Base-by-base conservation (phyloP, 805 yeast species). In the Starmera caribaea region DNA sequence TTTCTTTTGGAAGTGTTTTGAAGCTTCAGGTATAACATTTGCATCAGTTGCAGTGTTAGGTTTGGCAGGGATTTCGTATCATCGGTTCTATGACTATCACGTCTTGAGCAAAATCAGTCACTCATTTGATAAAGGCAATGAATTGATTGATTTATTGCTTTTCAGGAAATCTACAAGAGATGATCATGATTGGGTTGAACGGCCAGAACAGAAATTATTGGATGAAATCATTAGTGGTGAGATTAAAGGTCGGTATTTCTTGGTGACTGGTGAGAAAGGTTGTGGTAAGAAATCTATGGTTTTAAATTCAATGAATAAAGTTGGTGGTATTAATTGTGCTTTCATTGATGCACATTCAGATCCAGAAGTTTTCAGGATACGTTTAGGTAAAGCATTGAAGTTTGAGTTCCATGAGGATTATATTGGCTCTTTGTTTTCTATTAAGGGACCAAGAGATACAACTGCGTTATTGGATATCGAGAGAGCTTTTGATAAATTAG, bases 291-390 rank as follows among this genome's bases (percentile, higher is more conserved):
- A 88, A 1, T 79, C 90, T 1, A 69, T 86, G 65, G 67, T 85
- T 13, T 58, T 81, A 49, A 87, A 84, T 46, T 72, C 87, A 3
- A 74, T 85, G 66, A 71, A 76, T 42, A 73, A 78, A 46, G 75
- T 74, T 3, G 62, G 69, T 31, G 86, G 89, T 0, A 58, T 61
- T 38, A 74, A 79, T 49, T 84, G 86, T 37, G 74, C 86, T 0
- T 68, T 80, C 37, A 63, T 85, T 43, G 94, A 85, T 53, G 92
- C 92, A 1, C 92, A 84, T 50, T 80, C 89, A 0, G 95, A 85
- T 54, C 86, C 90, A 0, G 95, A 85, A 54, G 76, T 85, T 37
- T 80, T 85, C 54, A 66, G 95, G 42, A 73, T 84, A 16, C 61
- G 95, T 32, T 63, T 85, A 10, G 95, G 95, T 2, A 72, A 74